These are phyloP conservation scores for Suillus tomentosus DNA, from an alignment of 768 basidiomycete genomes.

Conservation along the genomic window DNA sequence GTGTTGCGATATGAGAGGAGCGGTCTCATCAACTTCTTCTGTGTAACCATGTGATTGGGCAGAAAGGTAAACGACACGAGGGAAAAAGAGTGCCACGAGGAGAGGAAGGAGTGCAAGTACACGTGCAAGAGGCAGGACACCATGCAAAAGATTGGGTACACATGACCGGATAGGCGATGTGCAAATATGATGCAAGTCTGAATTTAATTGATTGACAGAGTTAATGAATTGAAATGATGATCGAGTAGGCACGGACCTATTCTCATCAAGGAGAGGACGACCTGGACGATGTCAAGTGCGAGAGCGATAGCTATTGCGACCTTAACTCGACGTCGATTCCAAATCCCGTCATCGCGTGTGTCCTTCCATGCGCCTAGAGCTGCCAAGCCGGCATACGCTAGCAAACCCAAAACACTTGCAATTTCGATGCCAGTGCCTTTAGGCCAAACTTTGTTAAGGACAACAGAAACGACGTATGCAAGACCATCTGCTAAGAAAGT, in stretches of 20 bases:
- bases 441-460: slow-evolving; percentile 69
- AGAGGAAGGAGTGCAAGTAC: slow-evolving; percentile 62
- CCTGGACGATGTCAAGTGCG: slow-evolving; percentile 59
- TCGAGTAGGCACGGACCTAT: slow-evolving; percentile 33
- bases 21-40: slow-evolving; percentile 22
- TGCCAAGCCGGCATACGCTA: slow-evolving; percentile 72
- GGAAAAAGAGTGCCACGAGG: slow-evolving; percentile 60
- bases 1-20: slow-evolving; percentile 29
- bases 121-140: slow-evolving; percentile 64
- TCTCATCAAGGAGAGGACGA: slow-evolving; percentile 41
- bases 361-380: slow-evolving; percentile 82
- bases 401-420: slow-evolving; percentile 66
- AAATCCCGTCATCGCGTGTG: slow-evolving; percentile 66
- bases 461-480: slow-evolving; percentile 63
- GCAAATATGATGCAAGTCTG: slow-evolving; percentile 25
- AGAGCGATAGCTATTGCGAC: slow-evolving; percentile 54
- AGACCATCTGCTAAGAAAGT: slow-evolving; percentile 81
- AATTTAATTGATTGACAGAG: neutral
- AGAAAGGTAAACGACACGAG: slow-evolving; percentile 65
- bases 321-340: slow-evolving; percentile 62
- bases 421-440: slow-evolving; percentile 63
- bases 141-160: slow-evolving; percentile 45
- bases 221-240: slow-evolving; percentile 14
- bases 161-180: slow-evolving; percentile 28
- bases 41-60: slow-evolving; percentile 28